Percentiles rank a stretch among this genome's conserved stretches.
phyloP scores from a whole-genome alignment of 495 filamentous ascomycete genomes.

The Tuber indicum region DNA sequence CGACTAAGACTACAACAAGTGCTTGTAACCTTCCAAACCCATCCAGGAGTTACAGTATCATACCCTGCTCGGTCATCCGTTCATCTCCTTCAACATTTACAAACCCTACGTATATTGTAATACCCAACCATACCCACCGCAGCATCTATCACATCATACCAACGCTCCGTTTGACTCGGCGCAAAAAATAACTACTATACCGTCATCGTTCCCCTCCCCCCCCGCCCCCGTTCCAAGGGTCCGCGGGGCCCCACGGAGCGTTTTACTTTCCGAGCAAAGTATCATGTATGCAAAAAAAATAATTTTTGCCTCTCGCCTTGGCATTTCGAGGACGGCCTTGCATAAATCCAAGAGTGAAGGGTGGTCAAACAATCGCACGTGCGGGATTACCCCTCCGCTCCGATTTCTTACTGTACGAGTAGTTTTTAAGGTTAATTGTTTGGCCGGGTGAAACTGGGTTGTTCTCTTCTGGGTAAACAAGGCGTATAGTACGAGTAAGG shows the following conservation, averaged over 20 bases:
- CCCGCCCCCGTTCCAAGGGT: neutral
- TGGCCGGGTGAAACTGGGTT: neutral
- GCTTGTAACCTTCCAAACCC: neutral
- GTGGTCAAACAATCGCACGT: too few species aligned
- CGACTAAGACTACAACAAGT: neutral
- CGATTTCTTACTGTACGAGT: too few species aligned
- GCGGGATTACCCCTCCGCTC: too few species aligned
- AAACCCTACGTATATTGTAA: neutral
- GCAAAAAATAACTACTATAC: neutral
- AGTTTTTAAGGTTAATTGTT: neutral
- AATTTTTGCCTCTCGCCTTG: too few species aligned
- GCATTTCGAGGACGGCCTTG: too few species aligned
- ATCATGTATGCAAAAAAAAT: too few species aligned
- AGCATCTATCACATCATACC: too few species aligned
- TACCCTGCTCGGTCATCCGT: neutral
- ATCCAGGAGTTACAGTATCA: neutral
- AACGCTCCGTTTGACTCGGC: neutral
- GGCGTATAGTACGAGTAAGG: neutral
- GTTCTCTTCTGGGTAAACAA: neutral
- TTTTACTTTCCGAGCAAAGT: too few species aligned
- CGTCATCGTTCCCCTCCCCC: too few species aligned
- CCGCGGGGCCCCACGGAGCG: too few species aligned
- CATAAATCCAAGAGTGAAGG: too few species aligned
- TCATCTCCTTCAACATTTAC: neutral
- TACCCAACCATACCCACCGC: neutral